Conservation (phyloP, 306 rosid genomes). For the Fragaria iinumae region DNA sequence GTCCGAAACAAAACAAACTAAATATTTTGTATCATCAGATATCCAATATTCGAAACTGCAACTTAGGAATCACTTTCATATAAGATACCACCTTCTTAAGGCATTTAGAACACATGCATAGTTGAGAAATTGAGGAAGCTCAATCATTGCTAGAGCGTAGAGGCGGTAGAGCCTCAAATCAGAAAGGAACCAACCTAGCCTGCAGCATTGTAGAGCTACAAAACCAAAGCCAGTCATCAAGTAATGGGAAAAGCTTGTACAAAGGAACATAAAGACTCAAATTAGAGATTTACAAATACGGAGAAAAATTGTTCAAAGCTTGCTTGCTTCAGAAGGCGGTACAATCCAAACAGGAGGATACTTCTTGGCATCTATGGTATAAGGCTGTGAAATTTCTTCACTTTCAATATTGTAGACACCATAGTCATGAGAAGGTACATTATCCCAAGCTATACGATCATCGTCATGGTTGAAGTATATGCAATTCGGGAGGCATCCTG, state of each 20-base stretch:
- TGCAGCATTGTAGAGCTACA: neutral
- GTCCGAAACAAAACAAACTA: neutral
- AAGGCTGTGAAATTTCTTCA: neutral
- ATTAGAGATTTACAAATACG: too few relatives aligned
- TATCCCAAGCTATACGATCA: neutral
- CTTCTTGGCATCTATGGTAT: too few relatives aligned
- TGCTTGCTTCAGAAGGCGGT: too few relatives aligned
- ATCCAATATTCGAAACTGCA: neutral
- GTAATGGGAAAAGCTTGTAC: too few relatives aligned
- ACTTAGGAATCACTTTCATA: neutral
- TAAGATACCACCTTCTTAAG: neutral
- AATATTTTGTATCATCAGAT: neutral
- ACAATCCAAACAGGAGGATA: neutral
- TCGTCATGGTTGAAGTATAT: neutral
- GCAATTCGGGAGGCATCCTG: neutral
- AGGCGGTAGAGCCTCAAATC: neutral
- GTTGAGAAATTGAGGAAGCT: neutral
- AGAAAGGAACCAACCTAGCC: neutral
- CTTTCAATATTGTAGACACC: neutral
- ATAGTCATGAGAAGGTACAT: neutral
- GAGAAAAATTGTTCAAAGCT: too few relatives aligned
- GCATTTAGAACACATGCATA: neutral
- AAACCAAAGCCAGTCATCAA: too few relatives aligned
- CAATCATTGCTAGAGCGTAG: neutral
- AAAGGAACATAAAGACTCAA: too few relatives aligned